Conservation (phyloP, 768 basidiomycete species). For the Multifurca ochricompacta region DNA sequence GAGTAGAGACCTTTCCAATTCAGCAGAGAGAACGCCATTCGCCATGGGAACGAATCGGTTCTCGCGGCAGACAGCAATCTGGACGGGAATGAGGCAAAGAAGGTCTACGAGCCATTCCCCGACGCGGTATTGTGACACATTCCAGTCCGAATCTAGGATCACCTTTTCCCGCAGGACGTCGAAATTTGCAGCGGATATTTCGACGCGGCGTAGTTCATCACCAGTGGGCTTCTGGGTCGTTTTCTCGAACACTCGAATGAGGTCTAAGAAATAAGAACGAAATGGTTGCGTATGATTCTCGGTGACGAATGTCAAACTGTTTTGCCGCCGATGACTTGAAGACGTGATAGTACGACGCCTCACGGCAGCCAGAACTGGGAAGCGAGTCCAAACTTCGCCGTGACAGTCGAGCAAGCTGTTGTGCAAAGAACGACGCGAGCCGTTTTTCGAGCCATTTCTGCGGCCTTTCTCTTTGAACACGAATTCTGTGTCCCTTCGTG, state of each 20-base stretch:
- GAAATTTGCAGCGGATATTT: slow-evolving; percentile 29
- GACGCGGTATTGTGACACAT: slow-evolving; percentile 34
- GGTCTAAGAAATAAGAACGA: slow-evolving; percentile 35
- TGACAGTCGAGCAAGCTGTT: slow-evolving; percentile 27
- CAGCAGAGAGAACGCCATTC: not conserved
- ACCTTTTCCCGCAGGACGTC: slow-evolving; percentile 22
- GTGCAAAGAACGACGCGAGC: slow-evolving; percentile 27
- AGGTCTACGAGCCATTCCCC: slow-evolving; percentile 60
- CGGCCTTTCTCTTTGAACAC: slow-evolving; percentile 40
- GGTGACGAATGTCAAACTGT: slow-evolving; percentile 38
- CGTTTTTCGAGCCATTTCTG: slow-evolving; percentile 16
- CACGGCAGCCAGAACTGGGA: slow-evolving; percentile 10
- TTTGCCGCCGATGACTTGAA: slow-evolving; percentile 25
- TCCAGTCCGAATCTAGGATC: slow-evolving; percentile 2
- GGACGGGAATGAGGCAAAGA: slow-evolving; percentile 56
- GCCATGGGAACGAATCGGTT: slow-evolving; percentile 4
- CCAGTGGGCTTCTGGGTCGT: slow-evolving; percentile 46
- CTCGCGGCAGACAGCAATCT: slow-evolving; percentile 42
- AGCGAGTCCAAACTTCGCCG: slow-evolving; percentile 10
- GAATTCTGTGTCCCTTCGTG: slow-evolving; percentile 47
- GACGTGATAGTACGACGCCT: slow-evolving; percentile 13
- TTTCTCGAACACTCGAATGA: slow-evolving; percentile 40
- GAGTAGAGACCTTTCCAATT: slow-evolving; percentile 44
- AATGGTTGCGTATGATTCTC: slow-evolving; percentile 31
- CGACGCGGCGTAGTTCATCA: slow-evolving; percentile 33